Evolutionary conservation across 805 yeast species (phyloP).

Genomic region (Yarrowia sp.): DNA sequence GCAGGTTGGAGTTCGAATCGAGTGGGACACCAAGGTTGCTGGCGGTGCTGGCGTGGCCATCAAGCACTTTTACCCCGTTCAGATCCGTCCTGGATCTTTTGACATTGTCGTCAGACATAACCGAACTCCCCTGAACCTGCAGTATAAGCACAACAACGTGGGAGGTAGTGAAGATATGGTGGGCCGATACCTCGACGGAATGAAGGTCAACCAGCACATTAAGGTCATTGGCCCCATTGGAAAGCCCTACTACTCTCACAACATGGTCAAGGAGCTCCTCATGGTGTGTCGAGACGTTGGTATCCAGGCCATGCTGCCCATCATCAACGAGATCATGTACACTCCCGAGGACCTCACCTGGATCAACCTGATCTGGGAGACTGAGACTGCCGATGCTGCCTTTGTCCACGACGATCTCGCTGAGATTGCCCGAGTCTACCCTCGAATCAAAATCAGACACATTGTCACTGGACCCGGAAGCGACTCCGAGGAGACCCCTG

Average conservation of each 20-base stretch:
- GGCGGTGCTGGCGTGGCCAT: slow-evolving; percentile 35
- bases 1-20: slow-evolving; percentile 15
- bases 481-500: slow-evolving; percentile 16
- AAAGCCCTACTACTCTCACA: slow-evolving; percentile 27
- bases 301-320: slow-evolving; percentile 38
- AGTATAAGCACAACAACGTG: slow-evolving; percentile 34
- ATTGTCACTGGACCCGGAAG: slow-evolving; percentile 8
- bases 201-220: slow-evolving; percentile 38
- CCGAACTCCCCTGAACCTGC: slow-evolving; percentile 28
- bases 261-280: slow-evolving; percentile 37
- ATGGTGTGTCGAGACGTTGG: slow-evolving; percentile 28
- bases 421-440: slow-evolving; percentile 35
- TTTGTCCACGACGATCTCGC: slow-evolving; percentile 31
- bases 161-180: slow-evolving; percentile 39
- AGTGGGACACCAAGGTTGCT: slow-evolving; percentile 33
- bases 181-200: slow-evolving; percentile 35
- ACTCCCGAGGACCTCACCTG: slow-evolving; percentile 32
- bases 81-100: slow-evolving; percentile 27
- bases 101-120: slow-evolving; percentile 35
- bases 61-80: slow-evolving; percentile 37
- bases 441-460: slow-evolving; percentile 21
- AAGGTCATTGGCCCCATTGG: slow-evolving; percentile 37
- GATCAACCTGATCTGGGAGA: slow-evolving; percentile 34
- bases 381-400: slow-evolving; percentile 22
- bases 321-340: slow-evolving; percentile 34